Conservation (phyloP, 306 rosid species). For the cucumber (Cucumis sativus) region DNA sequence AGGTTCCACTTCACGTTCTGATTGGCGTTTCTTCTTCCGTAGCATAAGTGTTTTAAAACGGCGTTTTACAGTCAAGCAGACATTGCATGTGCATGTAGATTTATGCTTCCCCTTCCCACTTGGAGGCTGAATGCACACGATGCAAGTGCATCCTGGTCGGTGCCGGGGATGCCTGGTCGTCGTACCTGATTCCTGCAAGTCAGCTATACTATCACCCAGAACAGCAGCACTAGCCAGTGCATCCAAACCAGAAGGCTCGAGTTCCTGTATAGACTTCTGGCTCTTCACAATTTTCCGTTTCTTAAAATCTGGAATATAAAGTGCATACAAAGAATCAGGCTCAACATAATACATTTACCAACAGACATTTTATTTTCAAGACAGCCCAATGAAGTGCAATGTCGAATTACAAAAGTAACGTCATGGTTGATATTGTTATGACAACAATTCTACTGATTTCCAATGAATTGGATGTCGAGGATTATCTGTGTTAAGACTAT, state of each 20-base stretch:
- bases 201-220: slow-evolving; percentile 50
- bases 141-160: slow-evolving; percentile 91
- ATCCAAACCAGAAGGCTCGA: slow-evolving; percentile 67
- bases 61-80: slow-evolving; percentile 85
- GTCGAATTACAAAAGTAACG: not conserved
- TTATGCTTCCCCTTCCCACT: slow-evolving; percentile 93
- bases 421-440: not conserved
- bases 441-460: slow-evolving; percentile 1
- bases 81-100: slow-evolving; percentile 81
- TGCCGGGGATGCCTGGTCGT: slow-evolving; percentile 91
- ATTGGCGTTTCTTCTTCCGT: slow-evolving; percentile 76
- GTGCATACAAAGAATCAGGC: not conserved
- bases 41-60: slow-evolving; percentile 88
- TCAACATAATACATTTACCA: not conserved
- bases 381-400: not conserved
- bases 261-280: slow-evolving; percentile 31
- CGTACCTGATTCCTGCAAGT: slow-evolving; percentile 48
- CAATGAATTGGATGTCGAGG: not conserved
- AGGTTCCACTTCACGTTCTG: slow-evolving; percentile 43
- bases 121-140: slow-evolving; percentile 93
- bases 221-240: slow-evolving; percentile 91
- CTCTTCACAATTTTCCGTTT: slow-evolving; percentile 38
- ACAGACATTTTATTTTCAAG: not conserved
- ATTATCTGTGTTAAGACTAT: not conserved
- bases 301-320: slow-evolving; percentile 37